Conservation (phyloP, 306 rosid genomes). For the Oemleria cerasiformis region DNA sequence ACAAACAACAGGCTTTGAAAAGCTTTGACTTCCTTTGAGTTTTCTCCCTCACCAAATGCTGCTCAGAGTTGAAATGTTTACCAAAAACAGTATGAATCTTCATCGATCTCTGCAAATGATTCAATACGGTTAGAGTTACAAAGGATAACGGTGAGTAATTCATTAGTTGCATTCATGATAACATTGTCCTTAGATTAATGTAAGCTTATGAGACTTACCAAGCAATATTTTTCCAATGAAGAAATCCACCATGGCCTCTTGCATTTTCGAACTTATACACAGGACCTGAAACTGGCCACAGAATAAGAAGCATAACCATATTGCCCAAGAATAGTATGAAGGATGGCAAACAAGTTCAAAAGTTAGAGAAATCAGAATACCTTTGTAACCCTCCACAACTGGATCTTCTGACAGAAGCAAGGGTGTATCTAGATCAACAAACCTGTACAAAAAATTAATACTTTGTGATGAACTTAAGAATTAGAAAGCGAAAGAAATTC, state of each 20-base stretch:
- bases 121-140: conserved; percentile 5
- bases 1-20: neutral
- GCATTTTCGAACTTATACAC: conserved; percentile 68
- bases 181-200: neutral
- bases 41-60: neutral
- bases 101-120: conserved; percentile 30
- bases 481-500: neutral
- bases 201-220: conserved; percentile 36
- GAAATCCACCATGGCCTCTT: conserved; percentile 89
- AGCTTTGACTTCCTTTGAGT: neutral
- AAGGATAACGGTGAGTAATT: neutral
- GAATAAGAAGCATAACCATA: conserved; percentile 3
- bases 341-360: neutral
- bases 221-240: conserved; percentile 75
- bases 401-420: conserved; percentile 75
- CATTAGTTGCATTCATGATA: neutral
- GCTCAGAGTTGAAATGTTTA: conserved; percentile 11
- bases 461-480: conserved; percentile 6
- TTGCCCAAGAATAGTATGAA: neutral
- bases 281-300: conserved; percentile 62
- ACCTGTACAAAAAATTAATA: conserved; percentile 38
- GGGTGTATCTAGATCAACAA: conserved; percentile 82
- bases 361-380: conserved; percentile 30
- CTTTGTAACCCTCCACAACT: conserved; percentile 81
- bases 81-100: conserved; percentile 13